Evolutionary conservation across 73 alveolate genomes (phyloP), one percentile per base, ranked within the genome.

Genomic region (Paramecium pentaurelia): DNA sequence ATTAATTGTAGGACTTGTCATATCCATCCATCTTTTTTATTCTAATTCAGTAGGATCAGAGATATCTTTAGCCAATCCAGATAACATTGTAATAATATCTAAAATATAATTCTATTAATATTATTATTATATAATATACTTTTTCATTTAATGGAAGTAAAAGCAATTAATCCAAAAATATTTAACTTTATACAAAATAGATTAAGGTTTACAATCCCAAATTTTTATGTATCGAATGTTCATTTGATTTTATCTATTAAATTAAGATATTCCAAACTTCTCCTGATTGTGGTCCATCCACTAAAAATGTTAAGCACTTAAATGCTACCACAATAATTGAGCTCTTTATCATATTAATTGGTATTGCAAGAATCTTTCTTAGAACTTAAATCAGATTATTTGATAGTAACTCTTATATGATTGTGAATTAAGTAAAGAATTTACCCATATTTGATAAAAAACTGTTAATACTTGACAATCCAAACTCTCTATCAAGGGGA

Each of bases 401-500:
- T 18, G 71, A 25, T 18, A 80, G 16, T 14, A 80, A 42, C 12
- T 42, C 75, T 80, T 42, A 8, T 25, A 80, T 49, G 11, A 6
- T 45, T 6, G 16, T 45, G 28, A 8, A 80, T 45, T 80, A 34
- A 3, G 34, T 22, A 18, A 80, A 80, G 47, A 80, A 80, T 49
- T 80, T 80, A 4, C 91, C 91, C 91, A 80, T 80, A 27, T 80
- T 80, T 22, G 77, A 40, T 25, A 80, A 47, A 49, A 80, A 80
- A 47, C 91, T 80, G 30, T 80, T 80, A 25, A 80, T 42, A 27
- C 64, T 32, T 9, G 45, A 22, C 18, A 80, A 80, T 25, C 91
- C 91, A 36, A 80, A 80, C 16, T 80, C 91, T 25, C 91, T 80
- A 80, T 80, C 91, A 12, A 80, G 47, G 2, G 91, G 91, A 27